A percentile compares a stretch with the other conserved stretches of the same genome.
These are phyloP conservation scores for Tarenaya hassleriana DNA, from an alignment of 345 rosid species.

Conservation along the genomic window DNA sequence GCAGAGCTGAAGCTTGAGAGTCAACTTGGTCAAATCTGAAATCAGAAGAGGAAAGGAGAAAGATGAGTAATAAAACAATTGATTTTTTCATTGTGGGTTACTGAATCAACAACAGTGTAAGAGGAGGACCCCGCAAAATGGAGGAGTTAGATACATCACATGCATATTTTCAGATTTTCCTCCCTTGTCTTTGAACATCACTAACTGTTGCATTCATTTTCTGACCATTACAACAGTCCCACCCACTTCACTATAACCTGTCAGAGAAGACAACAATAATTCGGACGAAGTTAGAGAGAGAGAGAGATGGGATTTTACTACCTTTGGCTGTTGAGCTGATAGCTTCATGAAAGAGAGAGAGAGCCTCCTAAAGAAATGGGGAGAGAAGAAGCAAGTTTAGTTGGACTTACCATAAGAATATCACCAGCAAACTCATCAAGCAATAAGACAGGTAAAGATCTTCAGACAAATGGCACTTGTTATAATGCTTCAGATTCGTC, in stretches of 20 bases:
- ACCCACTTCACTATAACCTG: slow-evolving; percentile 38
- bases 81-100: slow-evolving; percentile 15
- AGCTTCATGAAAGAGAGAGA: slow-evolving; percentile 19
- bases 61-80: too few relatives aligned
- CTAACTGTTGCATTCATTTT: slow-evolving; percentile 67
- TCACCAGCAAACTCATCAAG: slow-evolving; percentile 35
- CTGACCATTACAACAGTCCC: slow-evolving; percentile 42
- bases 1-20: slow-evolving; percentile 23
- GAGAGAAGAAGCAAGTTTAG: slow-evolving; percentile 31
- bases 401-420: slow-evolving; percentile 56
- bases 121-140: slow-evolving; percentile 57
- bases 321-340: slow-evolving; percentile 18
- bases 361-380: slow-evolving; percentile 28
- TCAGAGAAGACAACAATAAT: slow-evolving; percentile 32
- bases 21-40: slow-evolving; percentile 32
- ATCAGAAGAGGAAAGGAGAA: slow-evolving; percentile 14
- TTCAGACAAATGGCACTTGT: slow-evolving; percentile 19
- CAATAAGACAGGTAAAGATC: slow-evolving; percentile 33
- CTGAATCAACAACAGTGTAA: slow-evolving; percentile 28
- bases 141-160: slow-evolving; percentile 51
- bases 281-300: slow-evolving; percentile 26
- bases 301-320: slow-evolving; percentile 7
- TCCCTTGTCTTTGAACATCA: slow-evolving; percentile 27
- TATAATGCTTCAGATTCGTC: slow-evolving; percentile 37
- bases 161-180: slow-evolving; percentile 43